phyloP scores from a whole-genome alignment of 495 filamentous ascomycete species.

The Trichoderma gamsii region DNA sequence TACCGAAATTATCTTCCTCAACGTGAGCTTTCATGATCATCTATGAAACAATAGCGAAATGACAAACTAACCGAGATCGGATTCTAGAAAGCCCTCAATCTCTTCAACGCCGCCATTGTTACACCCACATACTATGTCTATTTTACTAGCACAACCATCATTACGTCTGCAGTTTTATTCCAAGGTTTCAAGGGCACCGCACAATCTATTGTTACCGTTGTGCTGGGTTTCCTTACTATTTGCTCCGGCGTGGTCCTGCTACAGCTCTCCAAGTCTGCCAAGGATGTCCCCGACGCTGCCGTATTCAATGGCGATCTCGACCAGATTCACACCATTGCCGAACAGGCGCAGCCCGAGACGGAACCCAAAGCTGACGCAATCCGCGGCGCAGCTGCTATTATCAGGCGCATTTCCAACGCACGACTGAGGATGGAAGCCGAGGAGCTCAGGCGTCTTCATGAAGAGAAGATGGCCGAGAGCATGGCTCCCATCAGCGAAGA shows the following conservation, averaged over 20 bases:
- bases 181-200: slow-evolving; percentile 86
- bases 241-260: slow-evolving; percentile 93
- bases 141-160: slow-evolving; percentile 91
- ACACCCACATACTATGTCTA: slow-evolving; percentile 98
- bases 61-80: slow-evolving; percentile 22
- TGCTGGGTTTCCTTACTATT: slow-evolving; percentile 91
- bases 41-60: not conserved
- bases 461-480: slow-evolving; percentile 65
- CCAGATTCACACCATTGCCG: slow-evolving; percentile 88
- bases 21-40: slow-evolving; percentile 54
- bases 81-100: slow-evolving; percentile 88
- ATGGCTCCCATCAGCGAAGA: slow-evolving; percentile 71
- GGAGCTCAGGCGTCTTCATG: slow-evolving; percentile 70
- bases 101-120: slow-evolving; percentile 95
- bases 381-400: slow-evolving; percentile 82
- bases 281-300: slow-evolving; percentile 90
- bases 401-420: slow-evolving; percentile 71
- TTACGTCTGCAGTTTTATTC: slow-evolving; percentile 89
- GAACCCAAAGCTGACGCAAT: slow-evolving; percentile 97
- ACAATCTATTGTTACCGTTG: slow-evolving; percentile 75
- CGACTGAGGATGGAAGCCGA: slow-evolving; percentile 73
- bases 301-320: slow-evolving; percentile 91
- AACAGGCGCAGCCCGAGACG: slow-evolving; percentile 88
- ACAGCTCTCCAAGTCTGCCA: slow-evolving; percentile 95
- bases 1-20: slow-evolving; percentile 91